Base-by-base conservation (phyloP, 768 basidiomycete genomes). In the Suillus placidus region DNA sequence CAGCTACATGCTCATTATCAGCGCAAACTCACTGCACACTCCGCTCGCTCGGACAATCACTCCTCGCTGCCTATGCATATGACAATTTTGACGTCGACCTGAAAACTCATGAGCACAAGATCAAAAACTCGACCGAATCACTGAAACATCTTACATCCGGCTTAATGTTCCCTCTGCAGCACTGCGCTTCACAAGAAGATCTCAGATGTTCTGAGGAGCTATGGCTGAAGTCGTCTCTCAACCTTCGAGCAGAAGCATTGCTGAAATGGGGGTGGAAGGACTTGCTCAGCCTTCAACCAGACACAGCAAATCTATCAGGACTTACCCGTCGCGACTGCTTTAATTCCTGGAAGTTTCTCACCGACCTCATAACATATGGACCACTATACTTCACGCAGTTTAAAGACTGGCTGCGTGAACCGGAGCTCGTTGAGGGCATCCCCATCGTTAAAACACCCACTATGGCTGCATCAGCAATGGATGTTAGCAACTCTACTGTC, bases 31-130 rank as follows among this genome's bases (percentile, higher is more conserved):
- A 14, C 12, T 20, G 0, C 1, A 51, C 57, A 5, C 69, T 80
- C 9, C 60, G 57, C 8, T 35, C 40, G 14, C 68, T 78, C 16
- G 77, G 76, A 1, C 58, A 70, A 26, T 72, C 71, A 12, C 64
- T 78, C 7, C 58, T 73, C 2, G 62, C 71, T 0, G 58, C 64
- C 5, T 79, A 73, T 71, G 80, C 78, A 6, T 83, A 79, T 38
- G 79, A 84, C 66, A 84, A 84, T 63, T 74, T 83, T 38, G 80
- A 84, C 63, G 71, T 82, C 9, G 70, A 79, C 32, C 63, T 82
- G 9, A 75, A 78, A 51, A 62, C 69, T 12, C 23, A 69, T 1
- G 64, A 72, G 6, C 77, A 78, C 1, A 79, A 78, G 0, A 42
- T 77, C 1, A 77, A 83, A 52, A 51, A 70, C 72, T 67, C 60